Percentiles rank a stretch among this genome's conserved stretches.
These are phyloP conservation scores for Sideroxylon spinosum DNA, from an alignment of 179 eudicot species.

Conservation along the genomic window DNA sequence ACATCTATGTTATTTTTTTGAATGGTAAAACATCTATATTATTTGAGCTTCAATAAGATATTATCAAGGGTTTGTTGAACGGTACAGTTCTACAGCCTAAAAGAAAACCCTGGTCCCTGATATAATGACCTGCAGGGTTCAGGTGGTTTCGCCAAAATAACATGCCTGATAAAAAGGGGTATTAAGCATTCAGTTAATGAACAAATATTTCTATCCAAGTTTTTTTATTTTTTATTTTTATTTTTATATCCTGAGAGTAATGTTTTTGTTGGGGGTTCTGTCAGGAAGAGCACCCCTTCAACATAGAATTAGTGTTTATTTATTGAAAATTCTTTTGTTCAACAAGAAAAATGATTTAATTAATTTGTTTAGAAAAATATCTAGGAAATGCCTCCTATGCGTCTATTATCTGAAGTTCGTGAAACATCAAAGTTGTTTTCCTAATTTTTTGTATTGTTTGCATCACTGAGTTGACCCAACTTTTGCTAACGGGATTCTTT, in stretches of 20 bases:
- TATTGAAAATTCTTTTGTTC: not conserved
- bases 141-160: no score
- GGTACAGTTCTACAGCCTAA: not conserved
- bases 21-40: not conserved
- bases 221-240: no score
- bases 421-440: not conserved
- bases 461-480: not conserved
- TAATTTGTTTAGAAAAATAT: conserved; percentile 3
- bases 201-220: no score
- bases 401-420: not conserved
- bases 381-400: not conserved
- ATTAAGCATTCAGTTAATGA: no score
- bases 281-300: not conserved
- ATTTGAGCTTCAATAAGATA: not conserved
- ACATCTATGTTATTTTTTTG: no score
- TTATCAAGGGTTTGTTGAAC: not conserved
- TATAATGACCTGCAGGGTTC: not conserved
- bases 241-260: no score
- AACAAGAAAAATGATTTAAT: not conserved
- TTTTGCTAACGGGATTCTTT: conserved; percentile 7
- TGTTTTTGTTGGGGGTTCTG: not conserved
- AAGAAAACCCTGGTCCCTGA: not conserved
- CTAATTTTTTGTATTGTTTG: not conserved
- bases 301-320: not conserved
- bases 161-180: no score